phyloP scores from a whole-genome alignment of 345 rosid genomes.

The Syzygium grande region DNA sequence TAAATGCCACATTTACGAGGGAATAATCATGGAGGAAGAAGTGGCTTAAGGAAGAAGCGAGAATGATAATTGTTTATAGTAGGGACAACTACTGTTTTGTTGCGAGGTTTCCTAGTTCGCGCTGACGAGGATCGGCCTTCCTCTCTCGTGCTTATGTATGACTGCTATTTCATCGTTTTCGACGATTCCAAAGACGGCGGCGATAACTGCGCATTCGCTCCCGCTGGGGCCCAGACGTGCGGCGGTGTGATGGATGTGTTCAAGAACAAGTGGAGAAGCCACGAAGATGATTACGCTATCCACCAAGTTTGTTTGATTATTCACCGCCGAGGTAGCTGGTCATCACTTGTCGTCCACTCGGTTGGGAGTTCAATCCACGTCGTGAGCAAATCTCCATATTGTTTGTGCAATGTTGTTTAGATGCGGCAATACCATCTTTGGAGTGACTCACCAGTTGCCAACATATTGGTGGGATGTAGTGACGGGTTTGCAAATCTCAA shows the following conservation, averaged over 20 bases:
- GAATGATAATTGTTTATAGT: not conserved
- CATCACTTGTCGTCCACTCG: not conserved
- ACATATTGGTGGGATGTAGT: not conserved
- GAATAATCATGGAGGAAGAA: not conserved
- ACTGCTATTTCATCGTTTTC: not conserved
- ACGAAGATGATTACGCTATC: not conserved
- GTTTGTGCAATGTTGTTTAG: not conserved
- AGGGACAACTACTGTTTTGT: not conserved
- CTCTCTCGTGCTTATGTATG: not conserved
- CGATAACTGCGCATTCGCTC: not conserved
- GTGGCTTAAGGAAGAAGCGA: not conserved
- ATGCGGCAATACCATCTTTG: not conserved
- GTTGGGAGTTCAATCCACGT: not conserved
- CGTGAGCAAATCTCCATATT: not conserved
- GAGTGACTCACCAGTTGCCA: not conserved
- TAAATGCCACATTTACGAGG: not conserved
- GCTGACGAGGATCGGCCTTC: not conserved
- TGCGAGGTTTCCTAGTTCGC: not conserved
- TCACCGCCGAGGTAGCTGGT: not conserved
- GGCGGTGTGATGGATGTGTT: not conserved
- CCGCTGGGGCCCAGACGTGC: not conserved
- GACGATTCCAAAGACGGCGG: not conserved
- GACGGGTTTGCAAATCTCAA: not conserved
- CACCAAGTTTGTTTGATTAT: not conserved
- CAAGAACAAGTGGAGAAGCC: not conserved